Evolutionary conservation across 805 yeast species (phyloP).

Genomic region (Wickerhamiella azyma): DNA sequence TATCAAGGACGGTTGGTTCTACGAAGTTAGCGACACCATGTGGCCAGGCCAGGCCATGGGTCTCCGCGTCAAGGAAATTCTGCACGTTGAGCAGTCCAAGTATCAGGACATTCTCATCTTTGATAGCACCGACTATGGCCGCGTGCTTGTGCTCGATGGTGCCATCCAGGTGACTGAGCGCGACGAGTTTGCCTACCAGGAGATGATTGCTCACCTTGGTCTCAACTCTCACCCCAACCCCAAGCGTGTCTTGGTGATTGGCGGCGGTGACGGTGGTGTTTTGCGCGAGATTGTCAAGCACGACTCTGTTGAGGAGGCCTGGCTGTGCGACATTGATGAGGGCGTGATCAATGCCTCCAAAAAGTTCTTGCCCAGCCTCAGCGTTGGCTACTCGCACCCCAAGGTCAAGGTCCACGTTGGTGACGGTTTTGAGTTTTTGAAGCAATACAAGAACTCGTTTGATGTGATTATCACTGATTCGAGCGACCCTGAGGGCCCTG

Average conservation of each 20-base stretch:
- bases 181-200: constrained; percentile 96
- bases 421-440: constrained; percentile 94
- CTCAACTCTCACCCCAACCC: constrained; percentile 90
- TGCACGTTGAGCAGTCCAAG: constrained; percentile 72
- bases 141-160: constrained; percentile 86
- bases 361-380: constrained; percentile 75
- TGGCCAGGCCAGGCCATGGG: constrained; percentile 99
- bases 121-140: constrained; percentile 87
- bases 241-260: constrained; percentile 82
- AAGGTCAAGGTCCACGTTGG: constrained; percentile 84
- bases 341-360: constrained; percentile 79
- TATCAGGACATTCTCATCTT: constrained; percentile 91
- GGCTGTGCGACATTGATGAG: constrained; percentile 91
- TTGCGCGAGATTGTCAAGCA: constrained; percentile 90
- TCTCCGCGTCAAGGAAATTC: constrained; percentile 69
- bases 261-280: constrained; percentile 99
- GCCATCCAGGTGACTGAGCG: constrained; percentile 94
- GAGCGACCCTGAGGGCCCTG: constrained; percentile 98
- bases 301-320: constrained; percentile 70
- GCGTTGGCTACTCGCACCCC: constrained; percentile 73
- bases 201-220: constrained; percentile 93
- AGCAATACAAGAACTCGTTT: constrained; percentile 68
- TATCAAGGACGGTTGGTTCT: constrained; percentile 77
- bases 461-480: constrained; percentile 96
- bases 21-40: constrained; percentile 87